phyloP scores from a whole-genome alignment of 192 early-diverging fungal genomes.

The Gryganskiella cystojenkinii region DNA sequence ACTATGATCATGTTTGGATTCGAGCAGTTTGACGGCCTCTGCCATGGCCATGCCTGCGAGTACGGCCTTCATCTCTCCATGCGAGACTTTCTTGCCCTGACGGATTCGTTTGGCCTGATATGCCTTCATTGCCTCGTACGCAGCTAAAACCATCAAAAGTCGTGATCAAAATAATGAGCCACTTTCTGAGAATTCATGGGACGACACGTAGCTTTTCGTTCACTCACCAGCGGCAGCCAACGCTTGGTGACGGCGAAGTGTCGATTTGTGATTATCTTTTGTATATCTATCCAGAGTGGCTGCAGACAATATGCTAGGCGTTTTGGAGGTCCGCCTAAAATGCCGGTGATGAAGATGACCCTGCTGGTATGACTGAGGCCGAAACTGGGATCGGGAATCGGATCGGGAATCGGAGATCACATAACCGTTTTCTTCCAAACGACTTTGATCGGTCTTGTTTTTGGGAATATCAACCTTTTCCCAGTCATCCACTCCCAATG shows the following conservation, averaged over 20 bases:
- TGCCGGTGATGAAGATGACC: no score
- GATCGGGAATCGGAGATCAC: not conserved
- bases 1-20: conserved; percentile 13
- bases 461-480: conserved; percentile 32
- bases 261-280: conserved; percentile 11
- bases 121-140: conserved; percentile 40
- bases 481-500: conserved; percentile 16
- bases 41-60: conserved; percentile 48
- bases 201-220: not conserved
- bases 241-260: conserved; percentile 22
- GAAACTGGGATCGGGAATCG: not conserved
- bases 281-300: not conserved
- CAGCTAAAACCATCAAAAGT: conserved; percentile 6
- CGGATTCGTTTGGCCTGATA: conserved; percentile 25
- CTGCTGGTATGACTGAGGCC: not conserved
- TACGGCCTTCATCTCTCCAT: conserved; percentile 44
- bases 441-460: conserved; percentile 25
- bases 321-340: no score
- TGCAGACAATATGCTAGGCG: not conserved
- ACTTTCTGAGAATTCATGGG: not conserved
- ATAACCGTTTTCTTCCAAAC: conserved; percentile 22
- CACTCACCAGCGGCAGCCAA: conserved; percentile 37
- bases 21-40: conserved; percentile 40
- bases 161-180: not conserved
- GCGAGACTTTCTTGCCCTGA: conserved; percentile 35